These are phyloP conservation scores for Tuber calosporum DNA, from an alignment of 495 filamentous ascomycete genomes.

Conservation along the genomic window DNA sequence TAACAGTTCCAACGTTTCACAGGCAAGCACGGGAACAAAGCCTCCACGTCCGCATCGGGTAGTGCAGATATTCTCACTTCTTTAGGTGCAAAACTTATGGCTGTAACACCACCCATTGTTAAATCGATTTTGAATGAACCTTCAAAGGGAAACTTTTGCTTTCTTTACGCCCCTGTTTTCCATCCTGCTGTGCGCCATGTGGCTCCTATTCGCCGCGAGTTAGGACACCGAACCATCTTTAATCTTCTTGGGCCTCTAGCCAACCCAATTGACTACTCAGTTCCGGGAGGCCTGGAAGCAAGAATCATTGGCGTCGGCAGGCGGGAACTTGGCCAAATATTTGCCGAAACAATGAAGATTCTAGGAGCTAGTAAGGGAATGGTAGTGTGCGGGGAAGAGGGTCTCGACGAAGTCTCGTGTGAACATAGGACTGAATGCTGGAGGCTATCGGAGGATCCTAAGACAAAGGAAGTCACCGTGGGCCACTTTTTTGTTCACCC, in stretches of 20 bases:
- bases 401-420: constrained; percentile 90
- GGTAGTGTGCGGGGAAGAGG: constrained; percentile 87
- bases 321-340: constrained; percentile 71
- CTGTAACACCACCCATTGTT: constrained; percentile 64
- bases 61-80: constrained; percentile 78
- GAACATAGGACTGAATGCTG: constrained; percentile 83
- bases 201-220: constrained; percentile 68
- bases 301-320: constrained; percentile 88
- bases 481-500: constrained; percentile 71
- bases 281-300: constrained; percentile 62
- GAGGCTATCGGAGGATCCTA: constrained; percentile 56
- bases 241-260: constrained; percentile 88
- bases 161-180: constrained; percentile 94
- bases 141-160: constrained; percentile 70
- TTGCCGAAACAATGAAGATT: constrained; percentile 73
- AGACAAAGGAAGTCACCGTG: constrained; percentile 51
- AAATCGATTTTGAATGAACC: constrained; percentile 49
- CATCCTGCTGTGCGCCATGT: constrained; percentile 88
- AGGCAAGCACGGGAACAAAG: constrained; percentile 91
- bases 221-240: constrained; percentile 92
- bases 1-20: constrained; percentile 50
- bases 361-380: constrained; percentile 74
- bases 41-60: constrained; percentile 91
- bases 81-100: constrained; percentile 65
- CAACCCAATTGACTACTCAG: constrained; percentile 66